These are phyloP conservation scores for Boletus reticuloceps DNA, from an alignment of 768 basidiomycete genomes.

Conservation along the genomic window DNA sequence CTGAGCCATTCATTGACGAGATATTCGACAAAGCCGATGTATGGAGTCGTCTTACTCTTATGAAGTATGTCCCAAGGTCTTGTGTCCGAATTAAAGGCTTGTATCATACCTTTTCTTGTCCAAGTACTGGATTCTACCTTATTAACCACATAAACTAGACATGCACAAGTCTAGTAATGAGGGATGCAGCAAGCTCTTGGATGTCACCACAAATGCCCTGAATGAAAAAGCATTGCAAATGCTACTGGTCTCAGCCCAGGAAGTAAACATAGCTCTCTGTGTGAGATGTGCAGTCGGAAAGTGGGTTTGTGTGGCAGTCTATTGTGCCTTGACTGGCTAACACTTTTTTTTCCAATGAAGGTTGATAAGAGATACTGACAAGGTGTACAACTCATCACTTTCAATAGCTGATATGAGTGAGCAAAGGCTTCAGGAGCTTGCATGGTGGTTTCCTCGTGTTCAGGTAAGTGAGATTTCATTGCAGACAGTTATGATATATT, in stretches of 20 bases:
- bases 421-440: background rate
- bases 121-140: background rate
- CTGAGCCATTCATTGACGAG: background rate
- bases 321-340: too few relatives aligned
- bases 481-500: background rate
- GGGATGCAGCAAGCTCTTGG: background rate
- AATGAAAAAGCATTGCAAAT: background rate
- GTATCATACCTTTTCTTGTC: too few relatives aligned
- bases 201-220: background rate
- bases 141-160: background rate
- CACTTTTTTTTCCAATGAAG: background rate
- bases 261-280: slow-evolving; percentile 2
- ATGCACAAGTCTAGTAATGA: background rate
- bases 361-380: background rate
- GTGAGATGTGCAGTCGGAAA: background rate
- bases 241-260: slow-evolving; percentile 3
- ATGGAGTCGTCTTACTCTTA: background rate
- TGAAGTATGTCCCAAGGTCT: background rate
- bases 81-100: background rate
- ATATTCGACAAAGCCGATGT: background rate
- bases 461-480: background rate
- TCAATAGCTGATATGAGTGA: background rate
- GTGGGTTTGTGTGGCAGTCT: background rate
- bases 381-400: background rate
- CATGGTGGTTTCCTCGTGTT: background rate